phyloP scores from a whole-genome alignment of 192 early-diverging fungal genomes.

The Coemansia sp. region DNA sequence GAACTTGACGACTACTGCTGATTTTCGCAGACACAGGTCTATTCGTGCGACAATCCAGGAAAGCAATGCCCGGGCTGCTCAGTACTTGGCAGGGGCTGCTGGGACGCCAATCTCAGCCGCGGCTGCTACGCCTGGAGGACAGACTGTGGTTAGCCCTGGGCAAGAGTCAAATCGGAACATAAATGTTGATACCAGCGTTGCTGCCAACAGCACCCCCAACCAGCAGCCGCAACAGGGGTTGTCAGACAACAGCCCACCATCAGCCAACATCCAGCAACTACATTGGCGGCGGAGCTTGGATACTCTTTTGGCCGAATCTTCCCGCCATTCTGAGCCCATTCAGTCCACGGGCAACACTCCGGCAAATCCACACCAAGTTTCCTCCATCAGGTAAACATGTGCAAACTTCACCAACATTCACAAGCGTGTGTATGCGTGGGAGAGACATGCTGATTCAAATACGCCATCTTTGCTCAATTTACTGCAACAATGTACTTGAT shows the following conservation, averaged over 20 bases:
- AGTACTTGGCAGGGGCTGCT: not conserved
- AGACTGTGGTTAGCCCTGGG: not conserved
- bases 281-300: not conserved
- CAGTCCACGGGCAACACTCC: slow-evolving; percentile 8
- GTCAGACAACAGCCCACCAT: not conserved
- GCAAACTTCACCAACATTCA: not conserved
- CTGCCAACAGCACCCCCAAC: not conserved
- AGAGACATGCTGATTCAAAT: slow-evolving; percentile 9
- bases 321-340: not conserved
- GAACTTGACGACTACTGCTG: slow-evolving; percentile 10
- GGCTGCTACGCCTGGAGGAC: not conserved
- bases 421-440: not conserved
- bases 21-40: slow-evolving; percentile 50
- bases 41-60: slow-evolving; percentile 32
- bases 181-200: not conserved
- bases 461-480: slow-evolving; percentile 10
- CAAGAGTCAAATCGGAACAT: not conserved
- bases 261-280: not conserved
- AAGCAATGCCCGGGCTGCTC: slow-evolving; percentile 7
- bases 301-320: not conserved
- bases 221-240: slow-evolving; percentile 6
- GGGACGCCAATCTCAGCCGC: not conserved
- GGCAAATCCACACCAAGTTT: not conserved
- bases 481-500: slow-evolving; percentile 16
- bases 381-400: slow-evolving; percentile 1